A percentile compares a stretch with the other conserved stretches of the same genome.
Conservation (phyloP, 1,284 basidiomycete genomes). For the Coniferiporia sulphurascens region DNA sequence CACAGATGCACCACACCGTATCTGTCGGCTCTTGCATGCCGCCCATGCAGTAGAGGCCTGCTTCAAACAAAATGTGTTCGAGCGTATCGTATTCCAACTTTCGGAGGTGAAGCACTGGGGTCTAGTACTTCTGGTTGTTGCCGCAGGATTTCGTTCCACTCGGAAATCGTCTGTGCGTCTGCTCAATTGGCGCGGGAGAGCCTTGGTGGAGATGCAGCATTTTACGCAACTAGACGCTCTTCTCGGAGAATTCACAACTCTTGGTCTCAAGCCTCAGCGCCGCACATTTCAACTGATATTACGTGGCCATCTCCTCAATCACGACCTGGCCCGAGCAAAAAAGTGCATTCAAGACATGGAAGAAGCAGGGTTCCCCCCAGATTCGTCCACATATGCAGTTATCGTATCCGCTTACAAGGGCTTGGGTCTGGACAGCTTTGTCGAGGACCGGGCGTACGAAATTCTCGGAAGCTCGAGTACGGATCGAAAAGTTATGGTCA, state of each 20-base stretch:
- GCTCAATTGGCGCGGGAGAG: constrained; percentile 64
- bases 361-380: constrained; percentile 45
- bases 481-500: constrained; percentile 40
- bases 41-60: constrained; percentile 44
- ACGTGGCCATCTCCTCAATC: constrained; percentile 61
- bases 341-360: constrained; percentile 50
- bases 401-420: constrained; percentile 54
- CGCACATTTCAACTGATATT: constrained; percentile 65
- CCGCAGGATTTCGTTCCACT: constrained; percentile 41
- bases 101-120: constrained; percentile 45
- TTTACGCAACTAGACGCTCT: constrained; percentile 42
- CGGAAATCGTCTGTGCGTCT: constrained; percentile 47
- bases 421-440: constrained; percentile 51
- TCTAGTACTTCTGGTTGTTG: constrained; percentile 41
- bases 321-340: constrained; percentile 52
- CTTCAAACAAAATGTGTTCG: constrained; percentile 53
- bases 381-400: constrained; percentile 53
- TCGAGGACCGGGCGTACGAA: constrained; percentile 48
- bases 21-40: constrained; percentile 41
- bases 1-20: constrained; percentile 35
- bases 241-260: constrained; percentile 44
- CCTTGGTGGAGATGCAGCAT: constrained; percentile 47
- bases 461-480: constrained; percentile 37
- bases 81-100: constrained; percentile 46
- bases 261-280: constrained; percentile 43